Percentiles rank a stretch among this genome's conserved stretches.
Conservation (phyloP, 441 rosid species). For the Erodium trifolium region DNA sequence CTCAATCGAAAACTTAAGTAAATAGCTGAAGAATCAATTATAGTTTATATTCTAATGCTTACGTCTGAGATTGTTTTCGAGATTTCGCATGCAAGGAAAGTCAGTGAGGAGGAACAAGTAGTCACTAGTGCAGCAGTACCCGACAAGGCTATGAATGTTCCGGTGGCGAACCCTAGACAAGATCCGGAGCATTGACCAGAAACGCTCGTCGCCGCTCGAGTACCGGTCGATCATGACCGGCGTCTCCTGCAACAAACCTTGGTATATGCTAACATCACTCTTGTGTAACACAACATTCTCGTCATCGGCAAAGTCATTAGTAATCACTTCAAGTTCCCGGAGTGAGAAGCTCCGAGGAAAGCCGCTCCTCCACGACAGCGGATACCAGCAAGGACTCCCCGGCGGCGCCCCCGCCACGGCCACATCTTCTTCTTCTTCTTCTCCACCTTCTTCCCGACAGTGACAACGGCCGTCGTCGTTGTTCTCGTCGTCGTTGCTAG, state of each 20-base stretch:
- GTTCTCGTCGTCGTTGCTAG: not conserved
- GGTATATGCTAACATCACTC: slow-evolving; percentile 16
- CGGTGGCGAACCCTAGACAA: slow-evolving; percentile 35
- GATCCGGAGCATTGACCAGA: slow-evolving; percentile 37
- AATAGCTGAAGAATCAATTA: no score
- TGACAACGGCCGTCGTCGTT: not conserved
- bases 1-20: no score
- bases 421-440: slow-evolving; percentile 9
- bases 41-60: no score
- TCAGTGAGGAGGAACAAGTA: slow-evolving; percentile 30
- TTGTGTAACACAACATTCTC: not conserved
- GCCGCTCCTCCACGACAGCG: slow-evolving; percentile 36
- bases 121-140: slow-evolving; percentile 34
- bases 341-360: slow-evolving; percentile 32
- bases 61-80: not conserved
- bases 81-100: slow-evolving; percentile 16
- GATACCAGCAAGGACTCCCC: slow-evolving; percentile 26
- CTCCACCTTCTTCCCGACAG: no score
- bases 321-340: slow-evolving; percentile 33
- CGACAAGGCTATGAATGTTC: slow-evolving; percentile 37
- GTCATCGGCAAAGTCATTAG: slow-evolving; percentile 25
- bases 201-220: slow-evolving; percentile 28
- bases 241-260: slow-evolving; percentile 29
- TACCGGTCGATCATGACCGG: slow-evolving; percentile 29
- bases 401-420: slow-evolving; percentile 11